Percentiles rank a stretch among this genome's conserved stretches.
phyloP scores from a whole-genome alignment of 148 eudicot genomes.

The Arbutus unedo region DNA sequence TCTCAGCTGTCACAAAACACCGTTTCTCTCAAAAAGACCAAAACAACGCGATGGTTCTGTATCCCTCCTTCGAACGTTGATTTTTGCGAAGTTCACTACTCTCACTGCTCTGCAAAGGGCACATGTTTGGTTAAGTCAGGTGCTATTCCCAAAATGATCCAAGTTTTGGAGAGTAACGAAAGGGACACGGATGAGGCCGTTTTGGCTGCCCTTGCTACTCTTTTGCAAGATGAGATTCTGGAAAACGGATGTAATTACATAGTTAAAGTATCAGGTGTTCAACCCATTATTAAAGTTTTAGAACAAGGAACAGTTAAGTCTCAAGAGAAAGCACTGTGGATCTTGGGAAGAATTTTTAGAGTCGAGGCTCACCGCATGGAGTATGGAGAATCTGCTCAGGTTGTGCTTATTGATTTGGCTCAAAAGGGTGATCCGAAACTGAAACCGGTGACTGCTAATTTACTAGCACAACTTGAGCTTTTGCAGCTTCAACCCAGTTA shows the following conservation, averaged over 20 bases:
- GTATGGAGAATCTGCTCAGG: slow-evolving; percentile 67
- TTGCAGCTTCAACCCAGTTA: slow-evolving; percentile 82
- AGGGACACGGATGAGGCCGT: slow-evolving; percentile 75
- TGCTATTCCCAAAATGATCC: slow-evolving; percentile 46
- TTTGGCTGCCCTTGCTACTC: slow-evolving; percentile 50
- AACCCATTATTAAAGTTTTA: slow-evolving; percentile 46
- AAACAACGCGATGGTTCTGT: slow-evolving; percentile 53
- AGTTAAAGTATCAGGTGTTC: slow-evolving; percentile 37
- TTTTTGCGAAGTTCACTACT: slow-evolving; percentile 59
- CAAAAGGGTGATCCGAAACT: slow-evolving; percentile 61
- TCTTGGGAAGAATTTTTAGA: slow-evolving; percentile 64
- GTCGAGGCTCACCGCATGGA: slow-evolving; percentile 44
- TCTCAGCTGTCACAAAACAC: slow-evolving; percentile 68
- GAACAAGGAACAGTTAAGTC: slow-evolving; percentile 56
- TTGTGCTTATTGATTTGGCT: slow-evolving; percentile 61
- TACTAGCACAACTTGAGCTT: slow-evolving; percentile 78
- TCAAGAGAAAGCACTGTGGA: slow-evolving; percentile 70
- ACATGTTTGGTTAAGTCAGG: slow-evolving; percentile 75
- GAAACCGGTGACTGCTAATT: slow-evolving; percentile 54
- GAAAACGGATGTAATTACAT: slow-evolving; percentile 62
- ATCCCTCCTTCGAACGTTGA: slow-evolving; percentile 39
- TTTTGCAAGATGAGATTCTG: slow-evolving; percentile 60
- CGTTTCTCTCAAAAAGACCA: slow-evolving; percentile 30
- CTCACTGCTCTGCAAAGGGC: slow-evolving; percentile 47
- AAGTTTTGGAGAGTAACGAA: slow-evolving; percentile 46